These are phyloP conservation scores for Yamadazyma taylorii DNA, from an alignment of 1,139 yeast genomes.

Conservation along the genomic window DNA sequence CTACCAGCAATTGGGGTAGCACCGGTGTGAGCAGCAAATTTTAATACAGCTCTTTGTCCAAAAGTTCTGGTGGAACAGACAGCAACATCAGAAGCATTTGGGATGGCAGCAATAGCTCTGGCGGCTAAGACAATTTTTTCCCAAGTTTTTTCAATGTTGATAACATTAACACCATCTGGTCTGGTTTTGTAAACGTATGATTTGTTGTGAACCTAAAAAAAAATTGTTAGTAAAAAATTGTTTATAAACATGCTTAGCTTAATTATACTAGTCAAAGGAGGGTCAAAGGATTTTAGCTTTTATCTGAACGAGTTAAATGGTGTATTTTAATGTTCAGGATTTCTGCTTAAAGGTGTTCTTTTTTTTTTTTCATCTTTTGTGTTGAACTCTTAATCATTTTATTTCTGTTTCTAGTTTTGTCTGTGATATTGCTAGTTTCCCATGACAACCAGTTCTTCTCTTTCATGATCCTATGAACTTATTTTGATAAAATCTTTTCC, in stretches of 20 bases:
- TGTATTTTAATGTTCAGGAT: no score
- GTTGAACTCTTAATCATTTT: no score
- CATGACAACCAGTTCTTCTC: no score
- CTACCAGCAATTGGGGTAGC: constrained; percentile 99
- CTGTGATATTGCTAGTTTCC: no score
- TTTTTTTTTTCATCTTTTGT: no score
- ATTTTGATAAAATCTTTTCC: no score
- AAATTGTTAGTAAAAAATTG: constrained; percentile 34
- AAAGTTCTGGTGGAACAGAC: constrained; percentile 99
- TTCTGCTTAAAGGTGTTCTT: no score
- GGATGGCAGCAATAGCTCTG: constrained; percentile 98
- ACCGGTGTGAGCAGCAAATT: constrained; percentile 99
- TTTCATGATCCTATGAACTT: no score
- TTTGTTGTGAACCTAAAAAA: constrained; percentile 90
- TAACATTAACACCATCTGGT: constrained; percentile 99
- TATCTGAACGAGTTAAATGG: no score
- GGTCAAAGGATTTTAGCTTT: no score
- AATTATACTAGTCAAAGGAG: background rate
- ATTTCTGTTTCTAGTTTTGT: no score
- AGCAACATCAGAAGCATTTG: constrained; percentile 97
- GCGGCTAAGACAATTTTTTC: constrained; percentile 99
- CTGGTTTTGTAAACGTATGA: constrained; percentile 99
- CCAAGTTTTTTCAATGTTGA: constrained; percentile 99
- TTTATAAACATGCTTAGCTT: background rate
- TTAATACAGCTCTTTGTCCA: constrained; percentile 99